Percentiles rank a stretch among this genome's conserved stretches.
These are phyloP conservation scores for Borovskyia barvae DNA, from an alignment of 208 protist species.

Conservation along the genomic window DNA sequence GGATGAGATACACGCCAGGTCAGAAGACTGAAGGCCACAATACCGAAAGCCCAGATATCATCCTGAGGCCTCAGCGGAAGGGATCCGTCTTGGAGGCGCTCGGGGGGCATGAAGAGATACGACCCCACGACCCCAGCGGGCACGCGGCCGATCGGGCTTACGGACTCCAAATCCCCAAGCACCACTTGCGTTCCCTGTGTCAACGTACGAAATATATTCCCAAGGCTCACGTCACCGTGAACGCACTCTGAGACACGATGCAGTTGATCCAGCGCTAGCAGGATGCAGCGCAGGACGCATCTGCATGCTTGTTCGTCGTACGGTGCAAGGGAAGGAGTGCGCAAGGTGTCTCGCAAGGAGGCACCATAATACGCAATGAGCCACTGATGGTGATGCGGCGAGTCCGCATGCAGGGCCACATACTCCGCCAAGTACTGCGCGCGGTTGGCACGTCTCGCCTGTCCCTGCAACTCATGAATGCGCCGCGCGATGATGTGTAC, in stretches of 20 bases:
- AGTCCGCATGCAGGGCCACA: conserved; percentile 33
- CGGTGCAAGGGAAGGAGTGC: neutral
- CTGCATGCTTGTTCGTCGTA: conserved; percentile 4
- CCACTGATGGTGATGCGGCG: conserved; percentile 29
- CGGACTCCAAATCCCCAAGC: conserved; percentile 28
- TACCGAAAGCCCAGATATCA: conserved; percentile 64
- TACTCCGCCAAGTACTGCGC: conserved; percentile 34
- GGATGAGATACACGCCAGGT: conserved; percentile 26
- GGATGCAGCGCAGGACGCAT: conserved; percentile 24
- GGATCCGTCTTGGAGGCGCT: conserved; percentile 17
- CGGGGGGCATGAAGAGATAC: conserved; percentile 34
- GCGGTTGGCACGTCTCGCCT: neutral
- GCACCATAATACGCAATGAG: conserved; percentile 32
- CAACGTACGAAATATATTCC: conserved; percentile 41
- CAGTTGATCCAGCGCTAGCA: conserved; percentile 48
- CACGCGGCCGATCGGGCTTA: conserved; percentile 7
- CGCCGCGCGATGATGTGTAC: conserved; percentile 8
- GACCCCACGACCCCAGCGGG: conserved; percentile 11
- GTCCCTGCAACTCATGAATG: conserved; percentile 4
- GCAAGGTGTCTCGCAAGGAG: conserved; percentile 28
- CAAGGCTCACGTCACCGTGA: conserved; percentile 60
- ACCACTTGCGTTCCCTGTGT: neutral
- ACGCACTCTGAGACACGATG: conserved; percentile 34
- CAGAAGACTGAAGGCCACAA: conserved; percentile 43
- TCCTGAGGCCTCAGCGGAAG: conserved; percentile 3